A percentile compares a stretch with the other conserved stretches of the same genome.
Conservation (phyloP, 331 rosid species). For the Malus hybrid region DNA sequence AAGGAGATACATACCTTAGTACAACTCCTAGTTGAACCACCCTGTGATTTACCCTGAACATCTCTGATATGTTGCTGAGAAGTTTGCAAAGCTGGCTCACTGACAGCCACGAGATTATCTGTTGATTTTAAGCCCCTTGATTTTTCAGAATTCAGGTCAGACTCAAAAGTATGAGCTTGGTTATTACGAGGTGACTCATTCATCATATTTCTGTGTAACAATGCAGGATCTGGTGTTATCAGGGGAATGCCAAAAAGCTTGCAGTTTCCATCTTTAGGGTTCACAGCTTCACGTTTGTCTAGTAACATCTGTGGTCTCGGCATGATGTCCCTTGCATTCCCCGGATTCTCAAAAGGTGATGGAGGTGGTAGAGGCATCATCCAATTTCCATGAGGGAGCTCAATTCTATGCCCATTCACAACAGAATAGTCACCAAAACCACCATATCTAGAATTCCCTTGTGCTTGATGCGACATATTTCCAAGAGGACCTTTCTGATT, state of each 20-base stretch:
- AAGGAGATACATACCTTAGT: constrained; percentile 53
- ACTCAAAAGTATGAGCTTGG: constrained; percentile 30
- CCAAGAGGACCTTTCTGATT: constrained; percentile 43
- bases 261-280: constrained; percentile 60
- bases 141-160: constrained; percentile 48
- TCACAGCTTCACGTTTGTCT: constrained; percentile 35
- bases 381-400: constrained; percentile 47
- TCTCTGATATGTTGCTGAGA: constrained; percentile 42
- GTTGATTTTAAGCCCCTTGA: constrained; percentile 30
- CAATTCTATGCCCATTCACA: constrained; percentile 44
- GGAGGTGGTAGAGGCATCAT: constrained; percentile 62
- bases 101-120: constrained; percentile 28
- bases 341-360: constrained; percentile 42
- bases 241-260: constrained; percentile 93
- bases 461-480: constrained; percentile 41
- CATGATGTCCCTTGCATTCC: constrained; percentile 36
- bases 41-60: constrained; percentile 45
- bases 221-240: constrained; percentile 30
- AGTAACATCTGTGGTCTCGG: constrained; percentile 20
- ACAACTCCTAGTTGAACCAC: constrained; percentile 80
- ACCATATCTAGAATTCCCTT: constrained; percentile 43
- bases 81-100: constrained; percentile 32
- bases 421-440: constrained; percentile 43
- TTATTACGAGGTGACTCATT: constrained; percentile 29
- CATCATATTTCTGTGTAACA: constrained; percentile 21